These are phyloP conservation scores for Lactarius sanguifluus DNA, from an alignment of 768 basidiomycete species.

Conservation along the genomic window DNA sequence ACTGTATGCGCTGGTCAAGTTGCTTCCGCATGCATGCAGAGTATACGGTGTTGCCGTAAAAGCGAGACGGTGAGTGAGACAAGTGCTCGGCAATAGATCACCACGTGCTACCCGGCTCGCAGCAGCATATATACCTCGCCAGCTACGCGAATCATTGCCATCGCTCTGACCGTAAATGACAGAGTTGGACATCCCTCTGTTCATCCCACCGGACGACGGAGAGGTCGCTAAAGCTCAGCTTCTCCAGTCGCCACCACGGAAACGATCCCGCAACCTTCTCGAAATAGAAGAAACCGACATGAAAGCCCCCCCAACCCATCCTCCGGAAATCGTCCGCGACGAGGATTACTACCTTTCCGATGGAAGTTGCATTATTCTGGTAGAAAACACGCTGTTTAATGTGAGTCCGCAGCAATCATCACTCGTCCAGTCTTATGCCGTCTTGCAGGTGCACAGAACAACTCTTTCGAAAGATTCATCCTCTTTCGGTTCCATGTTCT, in stretches of 20 bases:
- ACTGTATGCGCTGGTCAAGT: slow-evolving; percentile 90
- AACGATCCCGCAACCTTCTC: slow-evolving; percentile 21
- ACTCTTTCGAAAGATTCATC: slow-evolving; percentile 59
- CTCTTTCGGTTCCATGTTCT: slow-evolving; percentile 65
- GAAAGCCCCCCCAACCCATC: slow-evolving; percentile 4
- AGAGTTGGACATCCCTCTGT: slow-evolving; percentile 26
- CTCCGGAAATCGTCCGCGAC: slow-evolving; percentile 22
- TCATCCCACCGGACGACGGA: slow-evolving; percentile 29
- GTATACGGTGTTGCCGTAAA: background rate
- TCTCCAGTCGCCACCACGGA: slow-evolving; percentile 28
- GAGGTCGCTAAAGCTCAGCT: slow-evolving; percentile 22
- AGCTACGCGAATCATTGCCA: background rate
- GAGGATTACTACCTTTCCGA: slow-evolving; percentile 28
- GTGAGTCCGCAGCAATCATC: slow-evolving; percentile 6
- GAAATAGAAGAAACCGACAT: slow-evolving; percentile 14
- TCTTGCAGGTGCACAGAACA: slow-evolving; percentile 27
- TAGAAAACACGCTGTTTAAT: slow-evolving; percentile 28
- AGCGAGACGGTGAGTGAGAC: background rate
- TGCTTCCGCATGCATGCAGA: slow-evolving; percentile 80
- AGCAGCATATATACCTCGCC: background rate
- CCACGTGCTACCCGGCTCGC: slow-evolving; percentile 13
- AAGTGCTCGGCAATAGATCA: slow-evolving; percentile 1
- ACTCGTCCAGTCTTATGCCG: background rate
- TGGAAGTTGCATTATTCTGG: slow-evolving; percentile 29
- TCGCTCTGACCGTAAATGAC: slow-evolving; percentile 20